Evolutionary conservation across 768 basidiomycete species (phyloP), one percentile per base, ranked within the genome.

Genomic region (Pleurotus giganteus): DNA sequence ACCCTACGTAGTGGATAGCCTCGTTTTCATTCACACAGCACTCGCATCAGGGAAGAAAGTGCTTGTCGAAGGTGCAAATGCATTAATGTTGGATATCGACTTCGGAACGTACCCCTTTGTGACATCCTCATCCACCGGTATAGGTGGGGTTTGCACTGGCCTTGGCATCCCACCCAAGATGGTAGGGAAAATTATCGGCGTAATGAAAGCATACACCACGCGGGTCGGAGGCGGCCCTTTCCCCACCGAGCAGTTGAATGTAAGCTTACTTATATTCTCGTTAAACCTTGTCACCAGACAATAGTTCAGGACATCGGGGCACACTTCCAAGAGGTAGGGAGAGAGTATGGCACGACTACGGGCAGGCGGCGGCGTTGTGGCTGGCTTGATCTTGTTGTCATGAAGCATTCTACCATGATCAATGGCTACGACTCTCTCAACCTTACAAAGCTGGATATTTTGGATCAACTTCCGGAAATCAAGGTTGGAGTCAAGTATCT

Each of bases 141-240:
- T 98, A 55, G 97, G 97, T 27, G 97, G 97, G 47, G 94, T 98
- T 31, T 94, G 91, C 74, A 98, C 95, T 13, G 97, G 97, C 29
- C 84, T 99, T n/a, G 97, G 94, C 49, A 88, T 99, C 46, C 96
- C 97, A 2, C 94, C 97, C 4, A 87, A 87, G 72, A 72, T 81
- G 60, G 86, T 99, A 59, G 91, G 89, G n/a, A 83, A 84, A 45
- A 78, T 86, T 23, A 88, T 95, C 61, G 97, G 97, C 43, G 97
- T 99, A 56, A 78, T 98, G 66, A 99, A 98, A 71, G 97, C 97
- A 0, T 99, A 99, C 70, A 98, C 97, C 15, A 98, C 97, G 1
- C 84, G 97, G 24, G 97, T 99, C 21, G 97, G 97, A n/a, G 92
- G 94, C 34, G 97, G 97, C 0, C 97, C 97, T 3, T 98, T 99